Evolutionary conservation across 2,329 filamentous ascomycete species (phyloP), one percentile per base, ranked within the genome.

Genomic region (Teratosphaeria gauchensis): DNA sequence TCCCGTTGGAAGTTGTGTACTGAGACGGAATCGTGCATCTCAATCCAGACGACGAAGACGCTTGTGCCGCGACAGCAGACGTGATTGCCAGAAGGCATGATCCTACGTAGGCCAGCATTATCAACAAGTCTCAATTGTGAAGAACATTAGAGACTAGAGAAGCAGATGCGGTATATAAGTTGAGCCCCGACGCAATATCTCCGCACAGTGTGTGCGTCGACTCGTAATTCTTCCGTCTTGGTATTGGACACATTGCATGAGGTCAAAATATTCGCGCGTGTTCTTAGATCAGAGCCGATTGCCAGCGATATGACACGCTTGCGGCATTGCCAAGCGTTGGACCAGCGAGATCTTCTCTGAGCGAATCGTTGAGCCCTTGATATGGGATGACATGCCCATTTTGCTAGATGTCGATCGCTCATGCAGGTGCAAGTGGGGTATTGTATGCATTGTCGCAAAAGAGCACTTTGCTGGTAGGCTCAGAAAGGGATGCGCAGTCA

Each of bases 1-100:
- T 69, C 16, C 74, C 71, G 55, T 75, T 71, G 11, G 74, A 74
- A 21, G 71, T 68, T 30, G 35, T 58, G 51, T 66, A 65, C 35
- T 62, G 54, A 1, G 65, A 66, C 28, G 57, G 52, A 11, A 67
- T 56, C 0, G 30, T 51, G 54, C 66, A 68, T n/a, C 58, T 62
- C 31, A 8, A 9, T 16, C 24, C 11, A 7, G 38, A 46, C 12
- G 24, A 12, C 11, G 55, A 19, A 12, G n/a, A 28, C 28, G 42
- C 12, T 46, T 51, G 42, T 3, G 42, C 16, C 19, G 38, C 14
- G 19, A 28, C 55, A 38, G 28, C 14, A 14, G 46, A 48, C 8
- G 31, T 28, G 31, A 57, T 19, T 12, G 31, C n/a, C n/a, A 53
- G 11, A 28, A 48, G 16, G 16, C 16, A 48, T 19, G 16, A 48